Percentiles rank a stretch among this genome's conserved stretches.
Evolutionary conservation across 352 stramenopile genomes (phyloP).

Genomic region (Globisporangium sylvaticum): DNA sequence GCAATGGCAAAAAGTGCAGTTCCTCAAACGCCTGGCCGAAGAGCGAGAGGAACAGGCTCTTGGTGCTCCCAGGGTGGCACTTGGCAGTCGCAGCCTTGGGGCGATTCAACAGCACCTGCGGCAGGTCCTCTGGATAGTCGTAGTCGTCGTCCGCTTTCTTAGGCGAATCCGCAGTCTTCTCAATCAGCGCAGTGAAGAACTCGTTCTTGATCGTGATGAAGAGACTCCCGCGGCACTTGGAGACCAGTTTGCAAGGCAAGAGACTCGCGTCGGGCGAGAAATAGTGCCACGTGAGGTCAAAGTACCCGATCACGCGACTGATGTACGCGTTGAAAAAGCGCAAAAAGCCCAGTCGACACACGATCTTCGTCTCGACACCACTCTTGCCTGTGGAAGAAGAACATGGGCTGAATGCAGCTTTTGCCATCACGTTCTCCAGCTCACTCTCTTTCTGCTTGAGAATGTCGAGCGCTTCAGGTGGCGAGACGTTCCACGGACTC

Average conservation of each 20-base stretch:
- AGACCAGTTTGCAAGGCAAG: slow-evolving; percentile 43
- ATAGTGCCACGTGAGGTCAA: slow-evolving; percentile 79
- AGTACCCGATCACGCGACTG: slow-evolving; percentile 59
- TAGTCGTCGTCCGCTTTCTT: slow-evolving; percentile 89
- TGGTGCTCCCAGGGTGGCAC: slow-evolving; percentile 58
- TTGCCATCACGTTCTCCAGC: background rate
- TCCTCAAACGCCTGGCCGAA: slow-evolving; percentile 86
- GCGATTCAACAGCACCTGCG: slow-evolving; percentile 80
- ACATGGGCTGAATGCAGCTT: background rate
- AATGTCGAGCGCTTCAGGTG: slow-evolving; percentile 29
- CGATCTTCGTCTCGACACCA: slow-evolving; percentile 16
- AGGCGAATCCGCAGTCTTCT: slow-evolving; percentile 67
- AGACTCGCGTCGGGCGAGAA: slow-evolving; percentile 34
- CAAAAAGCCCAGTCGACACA: slow-evolving; percentile 60
- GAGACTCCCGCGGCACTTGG: slow-evolving; percentile 57
- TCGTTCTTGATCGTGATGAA: slow-evolving; percentile 82
- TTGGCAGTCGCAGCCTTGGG: slow-evolving; percentile 79
- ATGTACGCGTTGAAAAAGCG: slow-evolving; percentile 78
- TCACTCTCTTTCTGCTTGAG: slow-evolving; percentile 17
- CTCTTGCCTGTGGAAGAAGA: background rate
- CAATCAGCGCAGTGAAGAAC: slow-evolving; percentile 66
- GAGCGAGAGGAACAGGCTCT: slow-evolving; percentile 68
- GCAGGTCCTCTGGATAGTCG: slow-evolving; percentile 89
- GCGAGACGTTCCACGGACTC: slow-evolving; percentile 63
- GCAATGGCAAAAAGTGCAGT: slow-evolving; percentile 78